phyloP scores from a whole-genome alignment of 768 basidiomycete genomes.

The Amanita brunnescens region DNA sequence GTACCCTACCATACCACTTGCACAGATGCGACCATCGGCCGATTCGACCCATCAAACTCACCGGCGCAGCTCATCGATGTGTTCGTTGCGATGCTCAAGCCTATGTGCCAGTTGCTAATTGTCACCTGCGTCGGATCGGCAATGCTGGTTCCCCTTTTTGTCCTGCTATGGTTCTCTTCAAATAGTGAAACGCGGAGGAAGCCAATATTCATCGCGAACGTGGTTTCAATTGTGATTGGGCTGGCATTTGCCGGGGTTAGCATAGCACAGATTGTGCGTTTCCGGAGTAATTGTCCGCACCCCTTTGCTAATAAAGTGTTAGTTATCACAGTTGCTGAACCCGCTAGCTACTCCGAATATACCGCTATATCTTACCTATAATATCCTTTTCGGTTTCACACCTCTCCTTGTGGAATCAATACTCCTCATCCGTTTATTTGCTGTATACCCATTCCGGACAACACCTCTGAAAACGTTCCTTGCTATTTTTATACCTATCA shows the following conservation, averaged over 20 bases:
- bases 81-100: not conserved
- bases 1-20: not conserved
- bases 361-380: slow-evolving; percentile 5
- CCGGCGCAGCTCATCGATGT: not conserved
- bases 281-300: slow-evolving; percentile 1
- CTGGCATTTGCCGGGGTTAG: slow-evolving; percentile 2
- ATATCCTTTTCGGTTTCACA: slow-evolving; percentile 4
- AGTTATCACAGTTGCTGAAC: not conserved
- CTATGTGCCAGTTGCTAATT: slow-evolving; percentile 2
- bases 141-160: slow-evolving; percentile 12
- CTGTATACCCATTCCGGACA: slow-evolving; percentile 13
- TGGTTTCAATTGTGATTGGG: slow-evolving; percentile 14
- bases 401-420: slow-evolving; percentile 19
- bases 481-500: slow-evolving; percentile 12
- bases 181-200: slow-evolving; percentile 11
- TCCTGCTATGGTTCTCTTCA: slow-evolving; percentile 16
- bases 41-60: not conserved
- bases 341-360: slow-evolving; percentile 1
- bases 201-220: slow-evolving; percentile 16
- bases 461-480: slow-evolving; percentile 6
- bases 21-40: not conserved
- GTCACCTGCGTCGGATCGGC: slow-evolving; percentile 6
- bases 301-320: not conserved
- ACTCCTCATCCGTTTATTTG: slow-evolving; percentile 15
- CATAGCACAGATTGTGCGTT: slow-evolving; percentile 8